A percentile compares a stretch with the other conserved stretches of the same genome.
These are phyloP conservation scores for Talaromyces thailandensis DNA, from an alignment of 495 filamentous ascomycete genomes.

Conservation along the genomic window DNA sequence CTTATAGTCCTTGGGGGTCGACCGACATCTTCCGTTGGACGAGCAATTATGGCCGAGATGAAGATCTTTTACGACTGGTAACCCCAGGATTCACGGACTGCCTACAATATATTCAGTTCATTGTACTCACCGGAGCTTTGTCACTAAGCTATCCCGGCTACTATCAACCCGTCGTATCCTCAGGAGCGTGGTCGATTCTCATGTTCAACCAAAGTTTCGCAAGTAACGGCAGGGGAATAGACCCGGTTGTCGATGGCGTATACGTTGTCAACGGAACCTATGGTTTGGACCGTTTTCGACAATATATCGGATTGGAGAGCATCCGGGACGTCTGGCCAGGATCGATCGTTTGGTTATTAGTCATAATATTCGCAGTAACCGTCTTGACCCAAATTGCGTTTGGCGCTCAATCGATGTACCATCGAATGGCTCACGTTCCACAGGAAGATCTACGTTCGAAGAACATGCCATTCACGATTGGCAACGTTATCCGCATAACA, in stretches of 20 bases:
- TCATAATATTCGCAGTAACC: constrained; percentile 59
- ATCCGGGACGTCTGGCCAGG: constrained; percentile 85
- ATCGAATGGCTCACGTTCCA: constrained; percentile 55
- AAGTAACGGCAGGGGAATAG: constrained; percentile 49
- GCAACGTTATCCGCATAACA: constrained; percentile 78
- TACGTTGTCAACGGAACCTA: constrained; percentile 64
- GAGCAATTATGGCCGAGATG: constrained; percentile 91
- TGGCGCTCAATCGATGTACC: constrained; percentile 61
- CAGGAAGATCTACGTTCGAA: constrained; percentile 83
- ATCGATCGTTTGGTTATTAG: constrained; percentile 77
- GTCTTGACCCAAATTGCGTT: constrained; percentile 73
- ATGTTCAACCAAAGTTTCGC: constrained; percentile 94
- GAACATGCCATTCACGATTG: constrained; percentile 86
- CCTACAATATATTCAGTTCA: constrained; percentile 92
- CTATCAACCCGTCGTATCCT: constrained; percentile 83
- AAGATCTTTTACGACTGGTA: constrained; percentile 82
- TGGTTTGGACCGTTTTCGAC: constrained; percentile 68
- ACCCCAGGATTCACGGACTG: constrained; percentile 97
- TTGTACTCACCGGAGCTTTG: constrained; percentile 77
- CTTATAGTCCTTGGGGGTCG: constrained; percentile 90
- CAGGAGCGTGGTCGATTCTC: constrained; percentile 75
- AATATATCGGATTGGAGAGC: constrained; percentile 72
- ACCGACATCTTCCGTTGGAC: constrained; percentile 86
- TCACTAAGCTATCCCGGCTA: constrained; percentile 88
- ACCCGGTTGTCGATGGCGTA: constrained; percentile 71